Base-by-base conservation (phyloP, 169 alveolate species). In the Cryptosporidium felis region DNA sequence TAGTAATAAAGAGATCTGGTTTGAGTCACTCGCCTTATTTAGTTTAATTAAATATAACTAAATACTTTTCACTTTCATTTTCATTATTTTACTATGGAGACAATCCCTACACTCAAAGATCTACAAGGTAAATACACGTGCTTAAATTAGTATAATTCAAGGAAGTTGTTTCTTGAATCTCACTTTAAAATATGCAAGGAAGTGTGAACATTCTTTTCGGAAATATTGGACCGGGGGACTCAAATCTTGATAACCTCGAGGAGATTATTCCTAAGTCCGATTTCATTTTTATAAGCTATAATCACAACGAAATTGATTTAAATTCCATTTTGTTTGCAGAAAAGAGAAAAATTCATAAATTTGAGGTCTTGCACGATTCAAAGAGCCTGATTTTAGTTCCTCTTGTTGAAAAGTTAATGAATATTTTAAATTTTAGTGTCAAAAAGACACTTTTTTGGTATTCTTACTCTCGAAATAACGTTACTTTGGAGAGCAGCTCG, bases 201-300 rank as follows among this genome's bases (percentile, higher is more conserved):
- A 16, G 62, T 34, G 81, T 65, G 28, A 65, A 47, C 16, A 34
- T 65, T 9, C 34, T 65, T 10, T 26, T 65, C 14, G 62, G 81
- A 36, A 44, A 46, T 46, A 32, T 26, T 12, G 45, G 47, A 26
- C 49, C 8, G 32, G 26, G 42, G 8, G 26, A 46, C 4, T 26
- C 32, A n/a, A 65, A 23, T 65, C 18, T 26, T 56, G 45, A 56
- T 28, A 14, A 44, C 49, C 10, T 65, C 21, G 49, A 9, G 62
- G 47, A 65, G 30, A 9, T 32, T 41, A 21, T 46, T 28, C 21
- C 30, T 36, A 65, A 26, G 4, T 65, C 53, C n/a, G 81, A 65
- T 65, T 32, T 65, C 28, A 26, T 65, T 16, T 65, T 61, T 47
- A 6, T 65, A 36, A 5, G 28, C n/a, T 62, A 65, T 21, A 65